Percentiles rank a stretch among this genome's conserved stretches.
phyloP scores from a whole-genome alignment of 805 yeast genomes.

The Myxozyma geophila region DNA sequence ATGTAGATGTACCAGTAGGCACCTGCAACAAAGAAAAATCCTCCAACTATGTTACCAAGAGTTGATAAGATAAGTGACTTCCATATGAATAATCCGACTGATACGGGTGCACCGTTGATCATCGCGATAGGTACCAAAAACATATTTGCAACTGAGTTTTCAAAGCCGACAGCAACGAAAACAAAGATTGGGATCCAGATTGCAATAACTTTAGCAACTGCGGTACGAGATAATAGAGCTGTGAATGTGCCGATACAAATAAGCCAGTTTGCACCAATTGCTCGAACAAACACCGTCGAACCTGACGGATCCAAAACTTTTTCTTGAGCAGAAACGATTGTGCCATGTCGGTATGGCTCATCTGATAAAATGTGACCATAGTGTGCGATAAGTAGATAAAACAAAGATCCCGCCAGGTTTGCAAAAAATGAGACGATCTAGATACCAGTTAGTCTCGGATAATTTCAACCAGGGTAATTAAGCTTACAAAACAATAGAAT shows the following conservation, averaged over 20 bases:
- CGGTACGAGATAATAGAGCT: conserved; percentile 77
- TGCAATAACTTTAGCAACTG: conserved; percentile 71
- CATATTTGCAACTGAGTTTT: conserved; percentile 87
- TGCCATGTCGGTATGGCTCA: conserved; percentile 31
- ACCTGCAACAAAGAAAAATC: conserved; percentile 63
- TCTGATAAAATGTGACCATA: conserved; percentile 28
- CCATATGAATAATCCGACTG: conserved; percentile 73
- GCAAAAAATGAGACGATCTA: conserved; percentile 32
- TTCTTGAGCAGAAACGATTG: conserved; percentile 29
- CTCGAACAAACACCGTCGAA: conserved; percentile 33
- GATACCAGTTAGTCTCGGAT: neutral
- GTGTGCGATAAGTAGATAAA: conserved; percentile 34
- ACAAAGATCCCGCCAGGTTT: conserved; percentile 34
- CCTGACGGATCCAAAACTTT: conserved; percentile 28
- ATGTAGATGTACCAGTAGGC: conserved; percentile 77
- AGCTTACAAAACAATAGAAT: conserved; percentile 22
- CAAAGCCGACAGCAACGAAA: conserved; percentile 76
- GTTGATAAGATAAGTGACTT: conserved; percentile 70
- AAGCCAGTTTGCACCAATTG: conserved; percentile 73
- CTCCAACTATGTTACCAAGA: conserved; percentile 82
- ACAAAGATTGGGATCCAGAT: conserved; percentile 73
- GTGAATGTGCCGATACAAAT: conserved; percentile 77
- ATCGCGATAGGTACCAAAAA: conserved; percentile 66
- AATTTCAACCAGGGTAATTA: neutral
- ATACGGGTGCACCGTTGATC: conserved; percentile 65